Conservation (phyloP, 352 stramenopile genomes). For the Phytophthora litchii region DNA sequence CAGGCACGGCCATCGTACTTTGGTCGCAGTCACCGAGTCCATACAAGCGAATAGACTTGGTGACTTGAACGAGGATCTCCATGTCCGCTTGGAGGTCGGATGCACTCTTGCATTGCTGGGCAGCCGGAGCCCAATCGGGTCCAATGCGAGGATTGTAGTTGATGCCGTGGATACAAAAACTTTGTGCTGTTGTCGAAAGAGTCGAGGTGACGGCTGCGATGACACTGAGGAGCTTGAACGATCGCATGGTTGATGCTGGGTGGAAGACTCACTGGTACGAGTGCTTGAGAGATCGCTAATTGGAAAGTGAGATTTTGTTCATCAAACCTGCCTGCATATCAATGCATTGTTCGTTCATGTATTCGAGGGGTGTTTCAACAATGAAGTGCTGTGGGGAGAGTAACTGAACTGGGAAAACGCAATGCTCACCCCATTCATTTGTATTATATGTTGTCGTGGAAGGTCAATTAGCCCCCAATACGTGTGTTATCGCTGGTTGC, state of each 20-base stretch:
- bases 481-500: no score
- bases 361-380: no score
- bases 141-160: conserved; percentile 74
- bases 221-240: conserved; percentile 27
- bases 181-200: conserved; percentile 15
- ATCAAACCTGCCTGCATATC: neutral
- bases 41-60: conserved; percentile 56
- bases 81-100: conserved; percentile 51
- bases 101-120: conserved; percentile 56
- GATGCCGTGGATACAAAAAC: conserved; percentile 58
- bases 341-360: neutral
- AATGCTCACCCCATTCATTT: no score
- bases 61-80: conserved; percentile 44
- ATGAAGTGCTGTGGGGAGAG: conserved; percentile 1
- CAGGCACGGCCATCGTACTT: conserved; percentile 44
- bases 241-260: conserved; percentile 24
- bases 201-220: conserved; percentile 11
- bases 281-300: conserved; percentile 18
- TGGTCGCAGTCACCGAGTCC: conserved; percentile 69
- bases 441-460: no score
- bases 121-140: conserved; percentile 48
- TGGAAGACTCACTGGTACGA: conserved; percentile 16
- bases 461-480: no score
- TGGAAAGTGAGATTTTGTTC: conserved; percentile 36
- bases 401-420: conserved; percentile 20